Evolutionary conservation across 345 rosid genomes (phyloP).

Genomic region (Cardiospermum halicacabum): DNA sequence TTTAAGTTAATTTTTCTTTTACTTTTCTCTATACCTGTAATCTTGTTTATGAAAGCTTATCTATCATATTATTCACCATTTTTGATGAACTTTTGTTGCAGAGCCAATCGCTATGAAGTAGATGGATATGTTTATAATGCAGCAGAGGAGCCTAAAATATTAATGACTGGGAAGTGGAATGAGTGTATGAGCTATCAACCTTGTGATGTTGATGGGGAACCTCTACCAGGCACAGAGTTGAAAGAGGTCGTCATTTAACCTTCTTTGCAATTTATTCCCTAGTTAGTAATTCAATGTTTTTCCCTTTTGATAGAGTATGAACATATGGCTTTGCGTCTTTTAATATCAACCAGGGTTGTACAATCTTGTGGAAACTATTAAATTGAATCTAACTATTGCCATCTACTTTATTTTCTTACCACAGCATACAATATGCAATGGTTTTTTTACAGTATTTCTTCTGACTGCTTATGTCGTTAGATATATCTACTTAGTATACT

Average conservation of each 20-base stretch:
- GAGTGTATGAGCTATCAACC: conserved; percentile 78
- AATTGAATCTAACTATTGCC: not conserved
- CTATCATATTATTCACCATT: not conserved
- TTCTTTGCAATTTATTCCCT: not conserved
- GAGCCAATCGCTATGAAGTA: conserved; percentile 84
- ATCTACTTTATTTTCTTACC: too few species aligned
- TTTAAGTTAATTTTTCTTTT: not conserved
- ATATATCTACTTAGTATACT: not conserved
- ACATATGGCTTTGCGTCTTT: not conserved
- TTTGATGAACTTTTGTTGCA: conserved; percentile 22
- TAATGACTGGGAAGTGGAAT: conserved; percentile 87
- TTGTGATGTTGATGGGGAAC: conserved; percentile 77
- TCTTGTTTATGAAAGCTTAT: not conserved
- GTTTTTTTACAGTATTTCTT: not conserved
- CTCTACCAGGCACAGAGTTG: conserved; percentile 62
- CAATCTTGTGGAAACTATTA: not conserved
- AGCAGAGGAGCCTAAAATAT: conserved; percentile 66
- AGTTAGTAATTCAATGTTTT: not conserved
- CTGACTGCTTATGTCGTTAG: not conserved
- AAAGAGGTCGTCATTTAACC: conserved; percentile 44
- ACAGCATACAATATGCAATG: not conserved
- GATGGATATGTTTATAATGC: conserved; percentile 81
- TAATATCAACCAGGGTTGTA: not conserved
- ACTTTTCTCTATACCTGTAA: not conserved
- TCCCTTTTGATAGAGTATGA: not conserved